phyloP scores from a whole-genome alignment of 208 protist genomes.

The Histomonas meleagridis region DNA sequence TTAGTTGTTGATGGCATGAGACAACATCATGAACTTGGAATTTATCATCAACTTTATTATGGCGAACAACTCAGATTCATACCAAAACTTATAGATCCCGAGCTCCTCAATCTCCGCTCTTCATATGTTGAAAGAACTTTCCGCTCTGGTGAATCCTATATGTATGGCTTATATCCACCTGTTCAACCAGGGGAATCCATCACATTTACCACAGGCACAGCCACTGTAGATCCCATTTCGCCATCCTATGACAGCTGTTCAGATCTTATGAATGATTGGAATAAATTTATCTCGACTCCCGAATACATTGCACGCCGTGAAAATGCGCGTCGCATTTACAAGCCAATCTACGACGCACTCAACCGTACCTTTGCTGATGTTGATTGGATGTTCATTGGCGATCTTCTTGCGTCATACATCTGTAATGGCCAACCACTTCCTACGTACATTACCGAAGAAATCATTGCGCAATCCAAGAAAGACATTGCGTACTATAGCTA shows the following conservation, averaged over 20 bases:
- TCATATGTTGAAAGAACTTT: background rate
- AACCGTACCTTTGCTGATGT: background rate
- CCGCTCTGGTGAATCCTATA: background rate
- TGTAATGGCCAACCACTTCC: background rate
- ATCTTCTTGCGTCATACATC: background rate
- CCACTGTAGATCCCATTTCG: background rate
- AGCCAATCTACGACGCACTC: background rate
- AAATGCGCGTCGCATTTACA: background rate
- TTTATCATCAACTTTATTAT: background rate
- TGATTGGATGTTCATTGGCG: constrained; percentile 6
- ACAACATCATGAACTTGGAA: constrained; percentile 1
- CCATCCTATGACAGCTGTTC: background rate
- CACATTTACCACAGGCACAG: background rate
- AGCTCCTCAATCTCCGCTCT: background rate
- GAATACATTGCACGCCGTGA: background rate
- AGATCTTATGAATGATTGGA: background rate
- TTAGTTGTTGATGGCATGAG: background rate
- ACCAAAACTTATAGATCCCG: background rate
- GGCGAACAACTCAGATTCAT: background rate
- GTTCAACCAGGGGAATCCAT: background rate
- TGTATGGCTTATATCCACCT: constrained; percentile 7
- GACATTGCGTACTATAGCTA: background rate
- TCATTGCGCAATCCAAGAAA: background rate
- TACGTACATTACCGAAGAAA: background rate
- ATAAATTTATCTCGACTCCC: background rate